phyloP scores from a whole-genome alignment of 1,139 yeast species.

The Eremothecium gossypii region DNA sequence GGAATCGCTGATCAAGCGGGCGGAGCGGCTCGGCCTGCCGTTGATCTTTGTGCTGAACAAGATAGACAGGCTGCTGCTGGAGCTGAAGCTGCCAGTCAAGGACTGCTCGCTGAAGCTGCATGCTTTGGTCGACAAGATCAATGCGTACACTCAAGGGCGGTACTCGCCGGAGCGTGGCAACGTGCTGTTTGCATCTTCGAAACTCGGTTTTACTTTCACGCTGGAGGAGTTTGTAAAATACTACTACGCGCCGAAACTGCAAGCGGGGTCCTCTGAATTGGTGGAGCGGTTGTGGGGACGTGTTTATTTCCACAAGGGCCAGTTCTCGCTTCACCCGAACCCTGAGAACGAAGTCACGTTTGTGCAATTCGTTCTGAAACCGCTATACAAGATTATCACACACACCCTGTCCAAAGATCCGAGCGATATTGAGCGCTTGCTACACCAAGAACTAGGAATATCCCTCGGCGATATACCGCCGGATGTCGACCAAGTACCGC shows the following conservation, averaged over 20 bases:
- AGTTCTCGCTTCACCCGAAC: conserved; percentile 35
- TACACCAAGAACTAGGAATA: conserved; percentile 42
- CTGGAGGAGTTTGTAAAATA: conserved; percentile 53
- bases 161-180: conserved; percentile 60
- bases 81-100: conserved; percentile 60
- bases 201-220: conserved; percentile 54
- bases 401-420: conserved; percentile 50
- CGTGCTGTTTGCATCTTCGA: conserved; percentile 66
- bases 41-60: conserved; percentile 66
- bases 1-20: conserved; percentile 19
- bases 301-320: conserved; percentile 41
- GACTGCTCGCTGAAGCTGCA: conserved; percentile 67
- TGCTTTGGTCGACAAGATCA: conserved; percentile 54
- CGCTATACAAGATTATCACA: conserved; percentile 68
- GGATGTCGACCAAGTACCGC: conserved; percentile 42
- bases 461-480: conserved; percentile 34
- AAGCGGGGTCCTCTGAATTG: conserved; percentile 37
- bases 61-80: conserved; percentile 72
- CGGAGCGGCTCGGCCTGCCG: conserved; percentile 33
- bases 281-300: conserved; percentile 70
- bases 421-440: conserved; percentile 33
- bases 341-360: conserved; percentile 39
- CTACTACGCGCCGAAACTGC: conserved; percentile 33
- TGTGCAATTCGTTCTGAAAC: conserved; percentile 60
- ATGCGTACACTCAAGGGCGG: conserved; percentile 35